phyloP scores from a whole-genome alignment of 768 basidiomycete species.

The Phlebiopsis flavidoalba region DNA sequence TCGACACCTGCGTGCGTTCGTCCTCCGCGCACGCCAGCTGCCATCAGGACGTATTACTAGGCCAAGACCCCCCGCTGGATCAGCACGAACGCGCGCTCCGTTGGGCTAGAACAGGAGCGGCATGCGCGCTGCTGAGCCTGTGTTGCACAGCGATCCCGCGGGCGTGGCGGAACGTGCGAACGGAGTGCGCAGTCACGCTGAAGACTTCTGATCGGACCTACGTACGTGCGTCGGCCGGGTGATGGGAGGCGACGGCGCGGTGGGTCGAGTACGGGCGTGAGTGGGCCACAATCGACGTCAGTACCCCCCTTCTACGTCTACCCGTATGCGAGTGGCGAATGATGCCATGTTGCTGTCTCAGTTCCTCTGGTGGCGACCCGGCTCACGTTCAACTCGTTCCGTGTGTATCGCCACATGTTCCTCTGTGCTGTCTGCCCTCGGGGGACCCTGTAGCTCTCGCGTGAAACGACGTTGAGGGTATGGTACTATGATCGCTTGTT shows the following conservation, averaged over 20 bases:
- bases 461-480: constrained; percentile 79
- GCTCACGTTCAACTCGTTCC: constrained; percentile 89
- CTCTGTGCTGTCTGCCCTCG: constrained; percentile 59
- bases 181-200: too few species aligned
- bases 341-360: constrained; percentile 22
- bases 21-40: constrained; percentile 35
- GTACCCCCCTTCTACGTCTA: constrained; percentile 25
- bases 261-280: constrained; percentile 55
- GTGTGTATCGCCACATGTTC: constrained; percentile 80
- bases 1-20: constrained; percentile 74
- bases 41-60: constrained; percentile 15
- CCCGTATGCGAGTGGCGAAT: neutral
- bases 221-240: constrained; percentile 75
- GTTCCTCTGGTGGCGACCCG: constrained; percentile 92
- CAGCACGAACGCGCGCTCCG: constrained; percentile 53
- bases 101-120: constrained; percentile 73
- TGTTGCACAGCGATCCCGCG: constrained; percentile 67
- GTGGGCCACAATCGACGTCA: constrained; percentile 83
- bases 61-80: constrained; percentile 50
- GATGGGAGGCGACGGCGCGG: constrained; percentile 73
- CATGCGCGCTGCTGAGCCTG: constrained; percentile 60
- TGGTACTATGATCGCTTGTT: constrained; percentile 79
- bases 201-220: constrained; percentile 78
- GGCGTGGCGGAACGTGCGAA: constrained; percentile 73
- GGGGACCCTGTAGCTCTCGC: constrained; percentile 54